Base-by-base conservation (phyloP, 2,329 filamentous ascomycete genomes). In the Aspergillus jensenii region DNA sequence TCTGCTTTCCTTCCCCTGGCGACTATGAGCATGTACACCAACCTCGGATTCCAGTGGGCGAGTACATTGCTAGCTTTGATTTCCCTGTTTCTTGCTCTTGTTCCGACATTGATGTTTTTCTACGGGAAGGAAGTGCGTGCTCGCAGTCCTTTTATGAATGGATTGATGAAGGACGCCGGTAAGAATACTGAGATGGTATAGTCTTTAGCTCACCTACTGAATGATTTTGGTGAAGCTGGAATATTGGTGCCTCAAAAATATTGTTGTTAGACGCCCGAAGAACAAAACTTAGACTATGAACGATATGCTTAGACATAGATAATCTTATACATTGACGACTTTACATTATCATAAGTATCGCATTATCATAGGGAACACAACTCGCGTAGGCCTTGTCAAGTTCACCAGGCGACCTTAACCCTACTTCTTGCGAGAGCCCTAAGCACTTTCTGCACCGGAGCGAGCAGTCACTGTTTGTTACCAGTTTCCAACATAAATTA, bases 1-100 rank as follows among this genome's bases (percentile, higher is more conserved):
- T 76, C 72, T 11, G 76, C 75, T 0, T 78, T 76, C 25, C 63
- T 81, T 21, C 78, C 79, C 0, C 65, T 80, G 0, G 76, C 74
- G 1, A 72, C 76, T 0, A 70, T 69, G 43, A 65, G 62, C 11
- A 65, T 79, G 54, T 78, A 76, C 55, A 54, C 60, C 0, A 69
- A 65, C 2, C 58, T 79, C 0, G 74, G 74, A 0, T 75, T 72
- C 45, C 67, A 71, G 2, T 78, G 76, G 76, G 78, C 76, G 11
- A 73, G 72, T 6, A 74, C 67, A 2, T 51, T 78, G 27, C 62
- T 79, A 0, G 78, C 69, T 0, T 75, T 78, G 25, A 68, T 79
- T 19, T 73, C 71, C 0, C 55, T 74, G 44, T 64, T 64, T 1
- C 59, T 78, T 25, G 69, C 65, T 9, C 25, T 71, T 35, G 71